Evolutionary conservation across 2,329 filamentous ascomycete species (phyloP).

Genomic region (Xylaria digitata): DNA sequence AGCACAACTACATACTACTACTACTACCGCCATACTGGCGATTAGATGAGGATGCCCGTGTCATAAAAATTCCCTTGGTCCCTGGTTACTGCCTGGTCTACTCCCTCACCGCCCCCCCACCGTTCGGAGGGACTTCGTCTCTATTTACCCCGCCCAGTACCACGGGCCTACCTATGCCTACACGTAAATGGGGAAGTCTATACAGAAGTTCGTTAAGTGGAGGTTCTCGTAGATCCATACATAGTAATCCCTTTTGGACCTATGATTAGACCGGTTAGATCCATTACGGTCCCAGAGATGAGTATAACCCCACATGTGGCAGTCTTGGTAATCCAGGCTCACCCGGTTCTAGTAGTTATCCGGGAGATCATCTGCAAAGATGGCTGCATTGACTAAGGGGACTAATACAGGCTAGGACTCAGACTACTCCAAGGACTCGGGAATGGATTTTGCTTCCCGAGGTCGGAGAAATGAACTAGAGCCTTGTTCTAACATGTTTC

Average conservation of each 20-base stretch:
- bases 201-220: neutral
- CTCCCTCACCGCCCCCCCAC: neutral
- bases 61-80: neutral
- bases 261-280: neutral
- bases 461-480: neutral
- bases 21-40: neutral
- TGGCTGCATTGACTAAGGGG: neutral
- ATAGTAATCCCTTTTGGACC: neutral
- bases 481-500: too few species aligned
- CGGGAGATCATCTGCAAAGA: neutral
- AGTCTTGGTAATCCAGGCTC: constrained; percentile 12
- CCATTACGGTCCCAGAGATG: neutral
- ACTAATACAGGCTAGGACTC: neutral
- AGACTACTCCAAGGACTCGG: constrained; percentile 3
- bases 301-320: constrained; percentile 2
- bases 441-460: neutral
- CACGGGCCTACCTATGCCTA: neutral
- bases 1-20: constrained; percentile 19
- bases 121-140: neutral
- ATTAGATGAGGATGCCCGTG: neutral
- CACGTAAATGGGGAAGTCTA: neutral
- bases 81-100: too few species aligned
- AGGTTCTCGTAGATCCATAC: neutral
- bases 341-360: neutral
- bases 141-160: neutral